Conservation (phyloP, 306 rosid species). For the Trifolium subterraneum region DNA sequence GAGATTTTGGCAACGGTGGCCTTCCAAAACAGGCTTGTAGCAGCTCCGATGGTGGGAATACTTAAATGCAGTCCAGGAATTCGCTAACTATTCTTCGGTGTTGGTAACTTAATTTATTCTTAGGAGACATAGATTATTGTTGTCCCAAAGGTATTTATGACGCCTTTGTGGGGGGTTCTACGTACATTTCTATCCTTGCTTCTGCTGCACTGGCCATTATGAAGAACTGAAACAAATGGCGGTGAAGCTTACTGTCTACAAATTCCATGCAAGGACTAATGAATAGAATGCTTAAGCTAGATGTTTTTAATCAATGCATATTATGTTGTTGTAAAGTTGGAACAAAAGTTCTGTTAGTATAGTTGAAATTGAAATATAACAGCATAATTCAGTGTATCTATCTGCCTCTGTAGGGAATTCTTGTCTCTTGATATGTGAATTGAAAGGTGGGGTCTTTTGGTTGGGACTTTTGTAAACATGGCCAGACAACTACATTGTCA, state of each 20-base stretch:
- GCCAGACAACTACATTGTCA: neutral
- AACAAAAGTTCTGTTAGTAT: constrained; percentile 23
- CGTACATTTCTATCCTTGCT: constrained; percentile 29
- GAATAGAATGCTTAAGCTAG: constrained; percentile 15
- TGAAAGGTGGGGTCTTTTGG: constrained; percentile 22
- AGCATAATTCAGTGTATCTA: constrained; percentile 45
- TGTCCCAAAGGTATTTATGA: constrained; percentile 38
- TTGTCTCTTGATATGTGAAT: neutral
- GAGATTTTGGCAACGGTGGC: constrained; percentile 74
- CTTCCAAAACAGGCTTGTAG: constrained; percentile 93
- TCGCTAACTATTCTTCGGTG: constrained; percentile 48
- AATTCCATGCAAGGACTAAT: constrained; percentile 13
- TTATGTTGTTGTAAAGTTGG: constrained; percentile 38
- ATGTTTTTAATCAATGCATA: constrained; percentile 21
- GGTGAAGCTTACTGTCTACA: neutral
- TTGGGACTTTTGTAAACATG: constrained; percentile 25
- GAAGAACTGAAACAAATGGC: constrained; percentile 18
- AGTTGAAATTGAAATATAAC: neutral
- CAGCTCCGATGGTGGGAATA: constrained; percentile 89
- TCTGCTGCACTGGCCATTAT: constrained; percentile 37
- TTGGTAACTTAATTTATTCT: constrained; percentile 39
- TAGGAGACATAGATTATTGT: constrained; percentile 24
- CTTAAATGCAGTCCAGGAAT: constrained; percentile 48
- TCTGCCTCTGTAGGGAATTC: constrained; percentile 11
- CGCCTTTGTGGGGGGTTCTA: constrained; percentile 26